Base-by-base conservation (phyloP, 2,329 filamentous ascomycete genomes). In the Penicillium occitanis region DNA sequence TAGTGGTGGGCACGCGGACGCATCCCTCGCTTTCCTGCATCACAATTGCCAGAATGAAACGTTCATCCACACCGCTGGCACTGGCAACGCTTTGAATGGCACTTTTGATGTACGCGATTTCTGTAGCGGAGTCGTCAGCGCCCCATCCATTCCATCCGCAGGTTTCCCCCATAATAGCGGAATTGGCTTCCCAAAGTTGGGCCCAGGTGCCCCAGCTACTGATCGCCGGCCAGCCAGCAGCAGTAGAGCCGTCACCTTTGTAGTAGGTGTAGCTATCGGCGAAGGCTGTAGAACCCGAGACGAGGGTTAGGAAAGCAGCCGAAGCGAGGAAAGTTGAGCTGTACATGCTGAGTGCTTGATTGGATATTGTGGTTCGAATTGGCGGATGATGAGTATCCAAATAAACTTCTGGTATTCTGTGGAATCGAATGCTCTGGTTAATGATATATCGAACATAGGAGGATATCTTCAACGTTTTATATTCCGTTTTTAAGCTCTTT, bases 11-110 rank as follows among this genome's bases (percentile, higher is more conserved):
- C 25, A 72, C 76, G 22, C 78, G 77, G 6, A 80, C 77, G 67
- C 78, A 79, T 17, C 78, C 78, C 61, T 71, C 71, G 48, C 73
- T 76, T 69, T 80, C 78, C 66, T 80, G 78, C 71, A 80, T 73
- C 33, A 80, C 70, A 63, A 80, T 71, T 25, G 76, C 75, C 2
- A 80, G 72, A 67, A 80, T 77, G 61, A 79, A 77, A 6, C 58
- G 58, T 22, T 44, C 58, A 48, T 46, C 42, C 2, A 46, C 42
- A 10, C 42, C 42, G n/a, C 42, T 46, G 17, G 42, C 17, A 46
- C 42, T 46, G 42, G 42, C 42, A n/a, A 46, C n/a, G 11, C 8
- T 19, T 7, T 46, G n/a, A 46, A 46, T 46, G 42, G 42, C 42
- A 7, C 7, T 46, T 46, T 46, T 1, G 17, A 46, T 19, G 42